phyloP scores from a whole-genome alignment of 2,329 filamentous ascomycete genomes.

The Aspergillaceae sp. region DNA sequence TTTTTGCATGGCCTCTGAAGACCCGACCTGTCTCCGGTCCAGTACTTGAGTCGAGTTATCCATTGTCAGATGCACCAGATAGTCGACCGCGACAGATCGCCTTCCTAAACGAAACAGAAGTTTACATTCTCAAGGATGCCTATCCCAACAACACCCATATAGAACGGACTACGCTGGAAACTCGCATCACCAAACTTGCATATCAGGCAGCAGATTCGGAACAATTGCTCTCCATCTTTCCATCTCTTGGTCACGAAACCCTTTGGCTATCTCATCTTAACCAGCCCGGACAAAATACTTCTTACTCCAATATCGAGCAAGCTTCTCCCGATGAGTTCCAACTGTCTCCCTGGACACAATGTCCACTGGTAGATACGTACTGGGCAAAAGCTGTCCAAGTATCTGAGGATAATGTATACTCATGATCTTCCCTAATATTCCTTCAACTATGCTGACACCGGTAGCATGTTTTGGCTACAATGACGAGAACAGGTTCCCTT shows the following conservation, averaged over 20 bases:
- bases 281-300: constrained; percentile 16
- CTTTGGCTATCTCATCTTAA: constrained; percentile 30
- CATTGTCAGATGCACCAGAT: constrained; percentile 19
- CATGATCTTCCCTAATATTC: not conserved
- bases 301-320: constrained; percentile 24
- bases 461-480: constrained; percentile 49
- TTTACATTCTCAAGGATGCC: constrained; percentile 35
- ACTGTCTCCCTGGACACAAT: constrained; percentile 20
- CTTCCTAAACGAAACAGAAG: constrained; percentile 36
- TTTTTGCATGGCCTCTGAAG: constrained; percentile 62
- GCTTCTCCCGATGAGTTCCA: constrained; percentile 10
- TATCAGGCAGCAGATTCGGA: constrained; percentile 25
- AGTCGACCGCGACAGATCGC: constrained; percentile 39
- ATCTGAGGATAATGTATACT: constrained; percentile 32
- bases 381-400: constrained; percentile 31
- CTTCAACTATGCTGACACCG: constrained; percentile 8
- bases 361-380: constrained; percentile 27
- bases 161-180: constrained; percentile 27
- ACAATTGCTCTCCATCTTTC: constrained; percentile 30
- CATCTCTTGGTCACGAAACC: constrained; percentile 25
- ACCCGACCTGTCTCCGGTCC: constrained; percentile 28
- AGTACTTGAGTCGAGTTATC: constrained; percentile 31
- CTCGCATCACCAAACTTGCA: constrained; percentile 20
- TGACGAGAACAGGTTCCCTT: constrained; percentile 68
- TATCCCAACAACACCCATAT: constrained; percentile 22